Percentiles rank a stretch among this genome's conserved stretches.
phyloP scores from a whole-genome alignment of 441 rosid species.

The Erodium texanum region DNA sequence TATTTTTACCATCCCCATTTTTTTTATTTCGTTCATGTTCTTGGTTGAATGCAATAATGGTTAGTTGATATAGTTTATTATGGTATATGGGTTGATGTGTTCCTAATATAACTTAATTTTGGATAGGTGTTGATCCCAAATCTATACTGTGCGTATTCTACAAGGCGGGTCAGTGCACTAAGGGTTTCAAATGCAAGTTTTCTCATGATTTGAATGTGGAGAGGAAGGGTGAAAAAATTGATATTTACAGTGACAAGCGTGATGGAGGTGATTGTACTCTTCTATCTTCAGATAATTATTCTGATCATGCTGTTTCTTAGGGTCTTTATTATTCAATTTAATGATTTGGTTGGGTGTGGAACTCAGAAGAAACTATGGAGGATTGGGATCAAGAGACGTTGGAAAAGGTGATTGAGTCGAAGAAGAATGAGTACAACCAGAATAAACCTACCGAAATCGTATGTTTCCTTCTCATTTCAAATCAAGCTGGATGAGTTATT shows the following conservation, averaged over 20 bases:
- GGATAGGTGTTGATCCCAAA: conserved; percentile 83
- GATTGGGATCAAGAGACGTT: conserved; percentile 94
- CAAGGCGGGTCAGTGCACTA: conserved; percentile 80
- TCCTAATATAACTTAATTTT: neutral
- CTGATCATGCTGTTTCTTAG: neutral
- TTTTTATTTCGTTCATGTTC: neutral
- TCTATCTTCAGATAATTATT: neutral
- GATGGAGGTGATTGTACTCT: conserved; percentile 1
- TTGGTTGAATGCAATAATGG: neutral
- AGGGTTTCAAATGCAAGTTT: conserved; percentile 94
- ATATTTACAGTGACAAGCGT: conserved; percentile 38
- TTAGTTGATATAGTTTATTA: neutral
- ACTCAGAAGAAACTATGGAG: conserved; percentile 58
- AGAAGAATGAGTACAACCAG: conserved; percentile 66
- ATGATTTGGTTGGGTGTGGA: conserved; percentile 2
- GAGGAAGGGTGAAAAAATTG: conserved; percentile 90
- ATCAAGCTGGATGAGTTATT: conserved; percentile 2
- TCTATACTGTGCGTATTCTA: conserved; percentile 80
- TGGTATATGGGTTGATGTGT: neutral
- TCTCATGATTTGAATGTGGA: conserved; percentile 89
- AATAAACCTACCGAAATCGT: conserved; percentile 92
- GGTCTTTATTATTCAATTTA: neutral
- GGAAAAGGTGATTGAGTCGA: conserved; percentile 88
- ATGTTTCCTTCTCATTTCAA: conserved; percentile 23
- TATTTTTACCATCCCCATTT: neutral